Conservation (phyloP, 2,329 filamentous ascomycete species). For the Colletotrichum liriopes region DNA sequence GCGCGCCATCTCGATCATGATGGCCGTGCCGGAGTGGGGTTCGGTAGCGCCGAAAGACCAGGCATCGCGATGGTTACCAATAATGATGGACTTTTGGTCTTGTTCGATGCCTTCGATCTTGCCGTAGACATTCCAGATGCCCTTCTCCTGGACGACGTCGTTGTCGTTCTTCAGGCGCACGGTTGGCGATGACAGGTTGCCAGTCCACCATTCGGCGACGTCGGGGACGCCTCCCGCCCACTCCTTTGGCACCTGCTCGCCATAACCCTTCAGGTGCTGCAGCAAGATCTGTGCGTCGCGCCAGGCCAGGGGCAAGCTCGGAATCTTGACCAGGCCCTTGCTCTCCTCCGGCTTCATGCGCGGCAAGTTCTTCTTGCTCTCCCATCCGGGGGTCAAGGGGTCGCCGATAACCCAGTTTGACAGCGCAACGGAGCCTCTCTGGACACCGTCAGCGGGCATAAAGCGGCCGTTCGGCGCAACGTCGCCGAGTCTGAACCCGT, state of each 20-base stretch:
- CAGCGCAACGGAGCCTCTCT: constrained; percentile 85
- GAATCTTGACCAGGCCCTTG: constrained; percentile 83
- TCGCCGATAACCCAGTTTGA: constrained; percentile 90
- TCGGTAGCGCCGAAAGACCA: constrained; percentile 92
- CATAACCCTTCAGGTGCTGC: constrained; percentile 81
- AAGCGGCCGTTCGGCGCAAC: constrained; percentile 83
- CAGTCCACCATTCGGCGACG: constrained; percentile 83
- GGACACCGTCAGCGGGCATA: constrained; percentile 86
- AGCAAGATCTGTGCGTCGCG: constrained; percentile 87
- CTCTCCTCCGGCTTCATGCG: constrained; percentile 80
- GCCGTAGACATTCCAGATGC: constrained; percentile 93
- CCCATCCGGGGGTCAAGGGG: constrained; percentile 90
- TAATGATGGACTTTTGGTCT: constrained; percentile 84
- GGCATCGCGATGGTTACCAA: constrained; percentile 94
- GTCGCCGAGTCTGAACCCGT: constrained; percentile 82
- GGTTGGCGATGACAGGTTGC: constrained; percentile 79
- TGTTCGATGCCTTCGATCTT: constrained; percentile 89
- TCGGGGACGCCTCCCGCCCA: constrained; percentile 87
- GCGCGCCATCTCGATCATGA: constrained; percentile 90
- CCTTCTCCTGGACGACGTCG: constrained; percentile 85
- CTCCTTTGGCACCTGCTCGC: constrained; percentile 75
- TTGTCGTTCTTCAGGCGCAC: constrained; percentile 90
- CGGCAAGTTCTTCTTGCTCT: constrained; percentile 76
- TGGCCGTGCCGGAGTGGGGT: constrained; percentile 89
- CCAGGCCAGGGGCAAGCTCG: constrained; percentile 92